Evolutionary conservation across 768 basidiomycete genomes (phyloP).

Genomic region (Hypsizygus marmoreus): DNA sequence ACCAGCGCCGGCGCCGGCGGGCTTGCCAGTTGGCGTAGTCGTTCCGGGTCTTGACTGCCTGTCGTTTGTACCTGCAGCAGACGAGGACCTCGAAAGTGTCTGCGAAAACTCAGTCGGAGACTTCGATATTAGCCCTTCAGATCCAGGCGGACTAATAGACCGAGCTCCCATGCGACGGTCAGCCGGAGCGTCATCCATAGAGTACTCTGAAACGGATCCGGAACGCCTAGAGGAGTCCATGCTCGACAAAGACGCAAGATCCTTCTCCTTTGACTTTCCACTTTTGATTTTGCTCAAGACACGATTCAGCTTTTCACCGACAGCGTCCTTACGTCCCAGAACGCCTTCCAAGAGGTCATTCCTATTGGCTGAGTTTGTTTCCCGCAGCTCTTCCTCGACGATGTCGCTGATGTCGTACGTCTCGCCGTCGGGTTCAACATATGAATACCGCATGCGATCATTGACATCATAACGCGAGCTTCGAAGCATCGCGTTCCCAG

Average conservation of each 20-base stretch:
- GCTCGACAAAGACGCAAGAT: conserved; percentile 25
- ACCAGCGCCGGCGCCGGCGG: conserved; percentile 22
- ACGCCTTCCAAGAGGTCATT: conserved; percentile 73
- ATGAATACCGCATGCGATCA: conserved; percentile 89
- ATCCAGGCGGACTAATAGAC: conserved; percentile 41
- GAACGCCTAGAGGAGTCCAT: conserved; percentile 38
- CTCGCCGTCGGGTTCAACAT: conserved; percentile 87
- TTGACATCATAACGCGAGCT: conserved; percentile 74
- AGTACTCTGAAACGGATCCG: conserved; percentile 58
- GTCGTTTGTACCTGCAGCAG: conserved; percentile 11
- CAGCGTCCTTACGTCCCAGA: conserved; percentile 55
- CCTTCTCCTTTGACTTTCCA: conserved; percentile 48
- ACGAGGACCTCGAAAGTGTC: conserved; percentile 10
- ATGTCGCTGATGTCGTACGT: conserved; percentile 93
- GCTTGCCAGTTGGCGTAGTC: conserved; percentile 36
- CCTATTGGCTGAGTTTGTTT: conserved; percentile 40
- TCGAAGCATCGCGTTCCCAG: conserved; percentile 82
- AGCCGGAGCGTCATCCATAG: conserved; percentile 42
- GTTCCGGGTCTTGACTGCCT: conserved; percentile 28
- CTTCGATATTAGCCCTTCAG: conserved; percentile 30
- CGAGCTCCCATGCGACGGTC: conserved; percentile 35
- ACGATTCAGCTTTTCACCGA: conserved; percentile 71
- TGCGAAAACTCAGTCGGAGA: conserved; percentile 16
- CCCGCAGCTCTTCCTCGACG: conserved; percentile 86
- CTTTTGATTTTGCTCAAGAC: conserved; percentile 77